A percentile compares a stretch with the other conserved stretches of the same genome.
These are phyloP conservation scores for Plectosphaerella plurivora DNA, from an alignment of 2,329 filamentous ascomycete genomes.

Conservation along the genomic window DNA sequence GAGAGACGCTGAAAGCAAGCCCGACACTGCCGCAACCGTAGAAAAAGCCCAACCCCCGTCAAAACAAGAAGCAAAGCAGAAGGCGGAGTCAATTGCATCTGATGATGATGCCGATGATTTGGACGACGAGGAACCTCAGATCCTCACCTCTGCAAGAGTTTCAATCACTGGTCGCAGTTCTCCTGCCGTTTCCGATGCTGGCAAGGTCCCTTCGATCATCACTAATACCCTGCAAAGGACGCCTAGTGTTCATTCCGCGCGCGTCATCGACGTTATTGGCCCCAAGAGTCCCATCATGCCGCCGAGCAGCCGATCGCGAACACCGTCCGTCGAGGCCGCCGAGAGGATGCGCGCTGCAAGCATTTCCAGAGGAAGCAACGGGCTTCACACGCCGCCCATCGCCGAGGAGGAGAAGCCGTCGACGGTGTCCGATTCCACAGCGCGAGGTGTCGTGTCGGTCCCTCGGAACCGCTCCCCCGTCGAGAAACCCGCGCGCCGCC, in stretches of 20 bases:
- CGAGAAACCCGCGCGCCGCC: constrained; percentile 22
- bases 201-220: constrained; percentile 28
- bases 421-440: not conserved
- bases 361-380: constrained; percentile 31
- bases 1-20: not conserved
- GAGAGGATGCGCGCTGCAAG: constrained; percentile 38
- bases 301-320: constrained; percentile 32
- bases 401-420: constrained; percentile 29
- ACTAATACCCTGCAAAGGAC: constrained; percentile 34
- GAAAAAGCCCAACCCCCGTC: not conserved
- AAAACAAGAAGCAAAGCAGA: not conserved
- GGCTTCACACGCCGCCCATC: constrained; percentile 33
- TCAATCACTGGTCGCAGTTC: constrained; percentile 50
- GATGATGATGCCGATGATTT: constrained; percentile 43
- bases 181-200: constrained; percentile 42
- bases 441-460: constrained; percentile 4
- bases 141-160: constrained; percentile 51
- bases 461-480: constrained; percentile 24
- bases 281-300: constrained; percentile 43
- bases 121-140: constrained; percentile 53
- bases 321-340: constrained; percentile 39
- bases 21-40: not conserved
- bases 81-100: constrained; percentile 9
- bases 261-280: constrained; percentile 52
- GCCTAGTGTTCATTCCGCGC: constrained; percentile 49